These are phyloP conservation scores for Meyerozyma athensensis DNA, from an alignment of 1,139 yeast species.

Conservation along the genomic window DNA sequence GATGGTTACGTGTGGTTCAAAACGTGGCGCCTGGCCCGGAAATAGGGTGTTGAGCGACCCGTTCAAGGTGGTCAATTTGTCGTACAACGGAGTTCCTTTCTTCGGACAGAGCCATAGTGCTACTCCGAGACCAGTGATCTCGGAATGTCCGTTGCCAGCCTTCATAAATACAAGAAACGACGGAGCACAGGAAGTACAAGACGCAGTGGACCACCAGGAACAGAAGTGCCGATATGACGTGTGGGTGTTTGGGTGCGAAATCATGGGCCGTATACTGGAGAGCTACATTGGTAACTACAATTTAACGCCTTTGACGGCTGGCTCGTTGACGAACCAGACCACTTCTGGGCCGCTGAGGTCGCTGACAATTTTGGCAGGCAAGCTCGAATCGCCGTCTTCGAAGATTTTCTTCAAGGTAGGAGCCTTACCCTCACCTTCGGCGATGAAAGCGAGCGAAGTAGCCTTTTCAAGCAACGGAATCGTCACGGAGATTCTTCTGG, in stretches of 20 bases:
- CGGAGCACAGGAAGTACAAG: no score
- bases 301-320: conserved; percentile 61
- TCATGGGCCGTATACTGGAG: background rate
- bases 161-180: no score
- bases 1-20: conserved; percentile 77
- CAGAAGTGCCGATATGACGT: no score
- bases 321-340: conserved; percentile 76
- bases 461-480: conserved; percentile 58
- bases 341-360: conserved; percentile 43
- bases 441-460: conserved; percentile 68
- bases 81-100: conserved; percentile 48
- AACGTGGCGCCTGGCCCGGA: conserved; percentile 59
- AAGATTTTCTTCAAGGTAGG: conserved; percentile 67
- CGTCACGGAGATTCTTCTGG: conserved; percentile 69
- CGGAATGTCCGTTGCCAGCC: background rate
- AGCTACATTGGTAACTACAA: background rate
- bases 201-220: no score
- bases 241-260: background rate
- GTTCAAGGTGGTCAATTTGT: conserved; percentile 56
- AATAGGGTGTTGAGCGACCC: conserved; percentile 63
- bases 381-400: conserved; percentile 39
- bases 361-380: conserved; percentile 78
- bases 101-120: conserved; percentile 79
- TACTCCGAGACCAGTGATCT: conserved; percentile 32
- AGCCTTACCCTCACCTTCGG: conserved; percentile 87